Conservation (phyloP, 2,329 filamentous ascomycete species). For the Calonectria leucothoes region DNA sequence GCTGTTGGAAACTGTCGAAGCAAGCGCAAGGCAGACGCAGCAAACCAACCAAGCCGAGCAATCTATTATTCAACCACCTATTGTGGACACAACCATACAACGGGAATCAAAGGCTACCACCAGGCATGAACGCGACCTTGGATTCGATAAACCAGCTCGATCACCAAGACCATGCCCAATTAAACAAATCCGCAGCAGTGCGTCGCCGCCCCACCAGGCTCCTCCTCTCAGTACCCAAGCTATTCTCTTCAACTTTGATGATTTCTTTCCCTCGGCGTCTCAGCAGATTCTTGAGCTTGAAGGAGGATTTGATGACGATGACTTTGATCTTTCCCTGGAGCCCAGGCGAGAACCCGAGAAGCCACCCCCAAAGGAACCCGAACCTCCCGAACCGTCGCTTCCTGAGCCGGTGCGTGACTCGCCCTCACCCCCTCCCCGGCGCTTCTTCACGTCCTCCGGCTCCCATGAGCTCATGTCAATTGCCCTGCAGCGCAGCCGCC, state of each 20-base stretch:
- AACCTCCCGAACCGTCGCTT: constrained; percentile 31
- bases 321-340: constrained; percentile 2
- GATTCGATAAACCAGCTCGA: constrained; percentile 19
- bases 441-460: constrained; percentile 53
- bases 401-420: constrained; percentile 19
- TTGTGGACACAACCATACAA: background rate
- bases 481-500: constrained; percentile 49
- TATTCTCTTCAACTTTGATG: constrained; percentile 64
- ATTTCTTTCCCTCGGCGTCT: constrained; percentile 67
- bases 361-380: background rate
- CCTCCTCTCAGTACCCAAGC: constrained; percentile 61
- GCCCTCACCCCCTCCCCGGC: constrained; percentile 29
- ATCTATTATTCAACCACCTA: background rate
- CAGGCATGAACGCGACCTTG: constrained; percentile 35
- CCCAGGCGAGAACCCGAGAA: constrained; percentile 19
- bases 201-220: constrained; percentile 31
- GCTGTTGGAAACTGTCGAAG: constrained; percentile 37
- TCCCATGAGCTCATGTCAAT: constrained; percentile 49
- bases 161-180: constrained; percentile 9
- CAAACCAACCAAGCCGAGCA: background rate
- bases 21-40: constrained; percentile 17
- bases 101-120: background rate
- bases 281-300: constrained; percentile 67
- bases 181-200: constrained; percentile 4
- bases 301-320: constrained; percentile 42